These are phyloP conservation scores for Thalassiosira exigua DNA, from an alignment of 352 stramenopile species.

Conservation along the genomic window DNA sequence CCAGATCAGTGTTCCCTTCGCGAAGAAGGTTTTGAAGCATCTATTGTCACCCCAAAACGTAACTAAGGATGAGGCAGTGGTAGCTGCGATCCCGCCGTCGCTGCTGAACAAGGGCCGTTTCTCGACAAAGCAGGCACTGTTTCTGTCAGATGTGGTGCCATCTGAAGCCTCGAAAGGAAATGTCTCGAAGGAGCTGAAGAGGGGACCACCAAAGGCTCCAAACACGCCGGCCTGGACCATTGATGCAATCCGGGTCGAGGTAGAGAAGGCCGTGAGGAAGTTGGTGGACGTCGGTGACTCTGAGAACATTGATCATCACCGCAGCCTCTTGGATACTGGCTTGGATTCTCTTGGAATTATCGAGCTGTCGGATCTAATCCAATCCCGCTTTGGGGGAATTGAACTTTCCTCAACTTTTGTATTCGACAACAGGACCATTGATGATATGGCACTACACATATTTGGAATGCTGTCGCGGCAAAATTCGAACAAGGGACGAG, in stretches of 20 bases:
- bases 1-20: too few relatives aligned
- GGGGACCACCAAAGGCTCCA: not conserved
- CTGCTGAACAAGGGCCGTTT: too few relatives aligned
- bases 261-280: conserved; percentile 9
- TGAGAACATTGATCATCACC: conserved; percentile 7
- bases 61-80: too few relatives aligned
- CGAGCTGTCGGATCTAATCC: not conserved
- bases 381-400: not conserved
- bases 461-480: not conserved
- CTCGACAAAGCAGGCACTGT: too few relatives aligned
- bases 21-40: too few relatives aligned
- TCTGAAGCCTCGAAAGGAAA: too few relatives aligned
- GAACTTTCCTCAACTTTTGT: not conserved
- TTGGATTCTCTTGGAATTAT: conserved; percentile 10
- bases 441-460: not conserved
- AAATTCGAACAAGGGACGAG: not conserved
- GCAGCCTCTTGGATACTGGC: not conserved
- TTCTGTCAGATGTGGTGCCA: too few relatives aligned
- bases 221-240: not conserved
- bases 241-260: not conserved
- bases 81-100: too few relatives aligned
- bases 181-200: too few relatives aligned
- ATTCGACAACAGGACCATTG: not conserved
- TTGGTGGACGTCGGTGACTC: not conserved
- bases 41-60: too few relatives aligned